Conservation (phyloP, 805 yeast genomes). For the Lipomyces starkeyi region DNA sequence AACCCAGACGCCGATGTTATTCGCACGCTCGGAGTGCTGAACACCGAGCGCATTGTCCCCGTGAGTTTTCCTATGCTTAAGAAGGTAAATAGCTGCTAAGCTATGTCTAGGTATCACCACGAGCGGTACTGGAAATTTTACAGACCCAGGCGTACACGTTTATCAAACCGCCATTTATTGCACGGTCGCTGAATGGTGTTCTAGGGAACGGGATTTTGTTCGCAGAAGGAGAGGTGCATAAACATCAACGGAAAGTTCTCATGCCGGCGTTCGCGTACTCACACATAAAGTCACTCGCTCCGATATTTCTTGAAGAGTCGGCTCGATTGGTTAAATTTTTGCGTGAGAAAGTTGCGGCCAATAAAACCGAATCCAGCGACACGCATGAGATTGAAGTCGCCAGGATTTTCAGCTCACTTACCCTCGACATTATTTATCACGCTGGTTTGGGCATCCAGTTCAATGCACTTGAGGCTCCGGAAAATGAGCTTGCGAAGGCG, state of each 20-base stretch:
- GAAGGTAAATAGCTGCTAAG: neutral
- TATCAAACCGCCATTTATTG: conserved; percentile 28
- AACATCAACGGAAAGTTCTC: conserved; percentile 28
- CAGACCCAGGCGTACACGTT: conserved; percentile 30
- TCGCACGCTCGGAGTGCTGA: conserved; percentile 16
- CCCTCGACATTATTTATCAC: conserved; percentile 33
- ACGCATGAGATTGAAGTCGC: conserved; percentile 15
- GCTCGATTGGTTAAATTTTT: conserved; percentile 14
- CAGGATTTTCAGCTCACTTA: conserved; percentile 13
- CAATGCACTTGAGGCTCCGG: conserved; percentile 30
- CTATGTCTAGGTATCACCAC: conserved; percentile 7
- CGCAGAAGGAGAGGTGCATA: conserved; percentile 35
- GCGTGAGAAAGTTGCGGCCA: neutral
- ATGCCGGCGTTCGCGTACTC: conserved; percentile 32
- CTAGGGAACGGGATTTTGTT: conserved; percentile 33
- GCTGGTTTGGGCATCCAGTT: conserved; percentile 29
- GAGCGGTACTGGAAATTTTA: conserved; percentile 24
- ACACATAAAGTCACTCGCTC: conserved; percentile 25
- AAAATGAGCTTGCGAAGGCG: conserved; percentile 28
- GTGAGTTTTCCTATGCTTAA: neutral
- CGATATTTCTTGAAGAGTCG: conserved; percentile 25
- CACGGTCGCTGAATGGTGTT: conserved; percentile 13
- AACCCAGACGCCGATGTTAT: conserved; percentile 17
- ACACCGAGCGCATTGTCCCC: conserved; percentile 22
- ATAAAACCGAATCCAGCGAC: neutral